phyloP scores from a whole-genome alignment of 345 rosid species.

The Salix suchowensis region DNA sequence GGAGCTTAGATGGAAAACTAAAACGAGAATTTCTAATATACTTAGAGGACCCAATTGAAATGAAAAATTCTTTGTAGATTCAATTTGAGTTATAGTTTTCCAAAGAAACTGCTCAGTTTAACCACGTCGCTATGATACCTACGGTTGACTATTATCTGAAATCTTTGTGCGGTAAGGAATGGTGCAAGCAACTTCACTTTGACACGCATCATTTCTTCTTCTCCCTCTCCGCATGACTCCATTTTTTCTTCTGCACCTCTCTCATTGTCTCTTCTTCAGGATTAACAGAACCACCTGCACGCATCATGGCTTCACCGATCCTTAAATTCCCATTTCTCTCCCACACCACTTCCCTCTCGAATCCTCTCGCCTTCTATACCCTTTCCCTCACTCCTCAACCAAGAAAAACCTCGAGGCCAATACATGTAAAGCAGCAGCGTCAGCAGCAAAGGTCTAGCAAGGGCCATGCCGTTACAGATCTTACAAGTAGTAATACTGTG shows the following conservation, averaged over 20 bases:
- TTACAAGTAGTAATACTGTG: constrained; percentile 2
- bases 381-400: constrained; percentile 3
- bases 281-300: background rate
- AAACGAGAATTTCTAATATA: too few species aligned
- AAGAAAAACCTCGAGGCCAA: background rate
- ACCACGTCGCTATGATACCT: too few species aligned
- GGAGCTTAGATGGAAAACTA: too few species aligned
- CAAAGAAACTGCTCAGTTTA: too few species aligned
- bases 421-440: background rate
- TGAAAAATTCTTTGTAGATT: too few species aligned
- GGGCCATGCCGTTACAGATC: constrained; percentile 34
- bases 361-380: constrained; percentile 8
- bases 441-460: background rate
- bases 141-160: background rate
- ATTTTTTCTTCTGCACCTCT: background rate
- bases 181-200: constrained; percentile 24
- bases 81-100: too few species aligned
- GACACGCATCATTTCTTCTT: background rate
- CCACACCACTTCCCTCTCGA: constrained; percentile 10
- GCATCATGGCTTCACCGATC: constrained; percentile 22
- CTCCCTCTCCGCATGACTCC: background rate
- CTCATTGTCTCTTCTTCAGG: background rate
- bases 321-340: constrained; percentile 17
- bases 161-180: constrained; percentile 26
- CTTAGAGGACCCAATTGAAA: too few species aligned